Evolutionary conservation across 2,329 filamentous ascomycete species (phyloP).

Genomic region (Sclerotinia nivalis): DNA sequence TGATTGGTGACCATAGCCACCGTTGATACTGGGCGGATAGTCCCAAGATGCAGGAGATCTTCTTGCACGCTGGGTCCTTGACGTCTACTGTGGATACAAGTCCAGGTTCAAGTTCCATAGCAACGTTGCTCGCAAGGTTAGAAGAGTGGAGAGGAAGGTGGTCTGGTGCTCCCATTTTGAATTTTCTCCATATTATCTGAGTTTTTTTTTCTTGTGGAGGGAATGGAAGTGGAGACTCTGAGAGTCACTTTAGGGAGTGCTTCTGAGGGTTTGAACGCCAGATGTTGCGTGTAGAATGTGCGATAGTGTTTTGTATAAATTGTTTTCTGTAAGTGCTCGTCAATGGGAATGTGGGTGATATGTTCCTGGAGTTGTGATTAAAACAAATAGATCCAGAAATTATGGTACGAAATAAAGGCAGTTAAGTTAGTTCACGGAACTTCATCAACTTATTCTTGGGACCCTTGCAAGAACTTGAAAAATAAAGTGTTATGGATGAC

Average conservation of each 20-base stretch:
- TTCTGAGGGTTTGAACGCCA: not conserved
- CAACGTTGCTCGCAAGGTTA: not conserved
- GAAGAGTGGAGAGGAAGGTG: slow-evolving; percentile 5
- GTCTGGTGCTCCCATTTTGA: not conserved
- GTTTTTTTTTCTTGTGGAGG: not conserved
- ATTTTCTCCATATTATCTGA: slow-evolving; percentile 1
- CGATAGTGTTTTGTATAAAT: not conserved
- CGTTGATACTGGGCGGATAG: slow-evolving; percentile 2
- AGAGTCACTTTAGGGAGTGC: not conserved
- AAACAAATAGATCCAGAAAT: slow-evolving; percentile 4
- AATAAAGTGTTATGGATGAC: not conserved
- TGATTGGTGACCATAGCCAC: slow-evolving; percentile 15
- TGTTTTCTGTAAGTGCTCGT: not conserved
- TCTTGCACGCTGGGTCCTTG: slow-evolving; percentile 5
- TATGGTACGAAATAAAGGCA: not conserved
- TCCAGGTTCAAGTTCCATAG: not conserved
- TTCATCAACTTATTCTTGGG: not conserved
- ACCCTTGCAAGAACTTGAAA: not conserved
- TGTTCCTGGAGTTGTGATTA: not conserved
- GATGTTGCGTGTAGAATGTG: not conserved
- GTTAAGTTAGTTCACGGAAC: not conserved
- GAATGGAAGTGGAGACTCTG: not conserved
- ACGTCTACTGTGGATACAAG: not conserved
- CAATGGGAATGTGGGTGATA: not conserved
- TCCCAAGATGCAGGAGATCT: slow-evolving; percentile 15